These are phyloP conservation scores for Diaporthe eres DNA, from an alignment of 2,329 filamentous ascomycete species.

Conservation along the genomic window DNA sequence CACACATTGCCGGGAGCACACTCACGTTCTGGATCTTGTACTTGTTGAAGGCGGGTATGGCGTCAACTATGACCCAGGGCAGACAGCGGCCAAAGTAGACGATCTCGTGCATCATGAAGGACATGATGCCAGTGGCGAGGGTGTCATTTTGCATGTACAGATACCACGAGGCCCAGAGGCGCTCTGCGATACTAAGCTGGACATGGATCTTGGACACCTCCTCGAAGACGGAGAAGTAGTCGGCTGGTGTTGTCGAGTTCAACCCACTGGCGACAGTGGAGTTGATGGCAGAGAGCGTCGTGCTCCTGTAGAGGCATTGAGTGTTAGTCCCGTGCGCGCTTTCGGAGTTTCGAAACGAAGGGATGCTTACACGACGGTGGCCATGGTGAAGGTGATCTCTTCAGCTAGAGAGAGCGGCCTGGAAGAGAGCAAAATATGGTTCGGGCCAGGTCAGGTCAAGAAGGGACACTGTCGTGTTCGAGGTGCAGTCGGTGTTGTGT, in stretches of 20 bases:
- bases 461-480: not conserved
- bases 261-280: slow-evolving; percentile 62
- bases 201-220: slow-evolving; percentile 82
- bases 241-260: slow-evolving; percentile 59
- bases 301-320: slow-evolving; percentile 39
- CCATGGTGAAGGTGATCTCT: slow-evolving; percentile 35
- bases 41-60: slow-evolving; percentile 87
- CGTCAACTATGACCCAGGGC: slow-evolving; percentile 94
- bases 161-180: slow-evolving; percentile 96
- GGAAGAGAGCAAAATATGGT: not conserved
- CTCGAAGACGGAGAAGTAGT: slow-evolving; percentile 72
- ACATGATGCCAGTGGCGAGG: slow-evolving; percentile 97
- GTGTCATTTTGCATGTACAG: slow-evolving; percentile 98
- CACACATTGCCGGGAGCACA: slow-evolving; percentile 41
- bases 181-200: slow-evolving; percentile 87
- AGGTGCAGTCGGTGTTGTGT: not conserved
- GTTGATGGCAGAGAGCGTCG: slow-evolving; percentile 57
- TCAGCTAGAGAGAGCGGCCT: not conserved
- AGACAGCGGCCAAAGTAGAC: slow-evolving; percentile 94
- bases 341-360: not conserved
- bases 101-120: slow-evolving; percentile 92
- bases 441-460: not conserved
- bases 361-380: slow-evolving; percentile 40
- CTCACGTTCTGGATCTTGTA: slow-evolving; percentile 94
- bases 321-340: slow-evolving; percentile 10